Evolutionary conservation across 2,329 filamentous ascomycete species (phyloP), one percentile per base, ranked within the genome.

Genomic region (Aspergillus niger): DNA sequence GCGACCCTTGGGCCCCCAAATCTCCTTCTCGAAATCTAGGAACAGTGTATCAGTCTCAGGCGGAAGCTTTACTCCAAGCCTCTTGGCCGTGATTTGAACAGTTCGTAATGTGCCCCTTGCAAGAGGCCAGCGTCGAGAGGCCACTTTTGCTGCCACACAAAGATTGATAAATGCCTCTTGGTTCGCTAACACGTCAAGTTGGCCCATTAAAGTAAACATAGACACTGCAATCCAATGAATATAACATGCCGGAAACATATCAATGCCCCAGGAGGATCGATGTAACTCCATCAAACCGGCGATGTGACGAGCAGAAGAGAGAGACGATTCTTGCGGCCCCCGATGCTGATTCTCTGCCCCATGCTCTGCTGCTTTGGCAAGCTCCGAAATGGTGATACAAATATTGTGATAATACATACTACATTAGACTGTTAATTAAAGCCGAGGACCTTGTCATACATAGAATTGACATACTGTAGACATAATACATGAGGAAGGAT

Each of bases 161-260:
- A 68, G 61, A 8, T 67, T 63, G 15, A 62, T 44, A 32, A 71
- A 69, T 1, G 67, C 61, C 4, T 48, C 44, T 22, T 59, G 52
- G 41, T 59, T 58, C 3, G 61, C 47, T 4, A 55, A 49, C 8
- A 64, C 44, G 3, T 65, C 48, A 6, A 70, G 60, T 8, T 59
- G 60, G 3, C 66, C 67, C 2, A 70, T 61, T 1, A 70, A 48
- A 2, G 64, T 63, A 50, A 72, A 71, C 8, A 68, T 41, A 2
- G 68, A 64, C 8, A 69, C 60, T 2, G 65, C 64, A 8, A 69
- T 49, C 53, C 68, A 72, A 20, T 72, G 69, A 50, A 68, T 68
- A 10, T 65, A 41, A 11, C 63, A 65, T 43, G 66, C 62, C 1
- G 69, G 64, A 24, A 72, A 68, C 26, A 63, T 60, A 26, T 72